A percentile compares a stretch with the other conserved stretches of the same genome.
phyloP scores from a whole-genome alignment of 2,329 filamentous ascomycete species.

The Domatiomyces globalis region DNA sequence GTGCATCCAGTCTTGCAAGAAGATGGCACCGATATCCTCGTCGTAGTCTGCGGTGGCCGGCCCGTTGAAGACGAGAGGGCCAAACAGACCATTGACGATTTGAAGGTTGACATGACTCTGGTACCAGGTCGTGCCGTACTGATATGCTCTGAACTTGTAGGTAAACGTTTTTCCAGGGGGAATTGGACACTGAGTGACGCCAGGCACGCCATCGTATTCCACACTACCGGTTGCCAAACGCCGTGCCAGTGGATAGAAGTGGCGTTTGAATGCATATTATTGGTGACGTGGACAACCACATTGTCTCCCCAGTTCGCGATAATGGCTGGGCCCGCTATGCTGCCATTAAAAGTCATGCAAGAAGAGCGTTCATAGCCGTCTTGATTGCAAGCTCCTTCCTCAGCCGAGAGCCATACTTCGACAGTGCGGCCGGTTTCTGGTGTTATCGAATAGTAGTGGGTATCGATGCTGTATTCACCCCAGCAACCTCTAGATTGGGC shows the following conservation, averaged over 20 bases:
- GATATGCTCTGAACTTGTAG: conserved; percentile 51
- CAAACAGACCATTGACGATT: conserved; percentile 53
- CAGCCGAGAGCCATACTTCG: no score
- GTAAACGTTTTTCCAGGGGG: conserved; percentile 47
- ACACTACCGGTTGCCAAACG: conserved; percentile 61
- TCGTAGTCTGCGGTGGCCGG: no score
- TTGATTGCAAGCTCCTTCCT: no score
- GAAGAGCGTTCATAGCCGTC: no score
- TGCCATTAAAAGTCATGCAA: conserved; percentile 41
- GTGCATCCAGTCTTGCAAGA: no score
- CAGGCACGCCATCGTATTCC: conserved; percentile 57
- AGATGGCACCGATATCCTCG: no score
- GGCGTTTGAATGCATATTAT: conserved; percentile 40
- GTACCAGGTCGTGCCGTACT: conserved; percentile 48
- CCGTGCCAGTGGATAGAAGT: conserved; percentile 64
- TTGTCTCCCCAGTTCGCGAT: conserved; percentile 60
- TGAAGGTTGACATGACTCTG: conserved; percentile 51
- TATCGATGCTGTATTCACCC: no score
- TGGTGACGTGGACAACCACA: conserved; percentile 53
- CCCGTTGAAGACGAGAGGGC: conserved; percentile 47
- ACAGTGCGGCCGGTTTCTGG: no score
- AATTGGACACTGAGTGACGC: conserved; percentile 54
- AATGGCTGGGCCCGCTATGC: conserved; percentile 60
- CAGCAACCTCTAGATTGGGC: no score
- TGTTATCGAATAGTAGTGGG: no score